Conservation (phyloP, 495 filamentous ascomycete genomes). For the Lentithecium fluviatile region DNA sequence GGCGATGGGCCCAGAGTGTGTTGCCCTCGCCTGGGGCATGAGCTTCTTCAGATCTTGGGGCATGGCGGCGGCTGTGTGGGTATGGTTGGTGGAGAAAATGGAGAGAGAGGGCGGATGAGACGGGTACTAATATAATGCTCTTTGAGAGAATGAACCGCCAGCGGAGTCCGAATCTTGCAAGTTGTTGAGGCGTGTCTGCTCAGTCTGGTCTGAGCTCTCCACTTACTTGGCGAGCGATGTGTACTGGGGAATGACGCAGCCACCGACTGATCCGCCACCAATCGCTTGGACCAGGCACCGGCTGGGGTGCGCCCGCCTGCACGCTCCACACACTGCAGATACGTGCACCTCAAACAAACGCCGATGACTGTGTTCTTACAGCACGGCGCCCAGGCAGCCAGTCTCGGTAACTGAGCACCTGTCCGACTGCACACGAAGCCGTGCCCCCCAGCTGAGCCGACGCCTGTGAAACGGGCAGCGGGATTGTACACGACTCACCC, state of each 20-base stretch:
- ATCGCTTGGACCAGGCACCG: not conserved
- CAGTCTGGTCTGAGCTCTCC: not conserved
- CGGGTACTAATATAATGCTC: slow-evolving; percentile 12
- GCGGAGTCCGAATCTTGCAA: slow-evolving; percentile 15
- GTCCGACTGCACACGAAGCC: not conserved
- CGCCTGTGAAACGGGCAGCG: not conserved
- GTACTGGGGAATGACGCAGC: not conserved
- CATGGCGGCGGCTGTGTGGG: slow-evolving; percentile 22
- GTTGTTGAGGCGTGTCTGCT: not conserved
- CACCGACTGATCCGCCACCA: not conserved
- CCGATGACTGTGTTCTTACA: not conserved
- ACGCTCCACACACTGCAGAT: not conserved
- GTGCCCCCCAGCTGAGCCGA: not conserved
- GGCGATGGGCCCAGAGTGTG: slow-evolving; percentile 65
- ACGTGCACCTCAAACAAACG: too few relatives aligned
- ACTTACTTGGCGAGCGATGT: not conserved
- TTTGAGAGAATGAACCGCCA: slow-evolving; percentile 11
- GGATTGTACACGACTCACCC: not conserved
- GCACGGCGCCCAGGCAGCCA: not conserved
- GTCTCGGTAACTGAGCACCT: not conserved
- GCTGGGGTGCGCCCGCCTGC: not conserved
- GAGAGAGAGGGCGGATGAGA: slow-evolving; percentile 10
- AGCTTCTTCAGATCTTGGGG: slow-evolving; percentile 47
- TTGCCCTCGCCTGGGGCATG: slow-evolving; percentile 61
- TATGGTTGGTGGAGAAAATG: not conserved